Conservation (phyloP, 768 basidiomycete genomes). For the Jaapia argillacea region DNA sequence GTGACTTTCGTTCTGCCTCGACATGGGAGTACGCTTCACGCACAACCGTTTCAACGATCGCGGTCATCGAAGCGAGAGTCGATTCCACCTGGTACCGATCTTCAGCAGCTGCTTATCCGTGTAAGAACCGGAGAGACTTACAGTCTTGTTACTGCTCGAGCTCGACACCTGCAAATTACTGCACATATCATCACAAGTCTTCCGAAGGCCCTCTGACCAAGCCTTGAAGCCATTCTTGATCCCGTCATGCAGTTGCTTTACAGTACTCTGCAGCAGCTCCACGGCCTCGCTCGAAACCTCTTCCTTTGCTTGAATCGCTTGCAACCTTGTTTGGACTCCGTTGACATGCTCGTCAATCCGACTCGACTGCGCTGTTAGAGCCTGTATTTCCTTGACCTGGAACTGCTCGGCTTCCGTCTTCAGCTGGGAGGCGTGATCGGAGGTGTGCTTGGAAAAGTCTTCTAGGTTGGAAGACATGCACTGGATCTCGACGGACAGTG, state of each 20-base stretch:
- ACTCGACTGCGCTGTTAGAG: slow-evolving; percentile 37
- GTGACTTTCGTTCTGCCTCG: slow-evolving; percentile 39
- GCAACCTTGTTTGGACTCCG: slow-evolving; percentile 40
- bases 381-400: slow-evolving; percentile 44
- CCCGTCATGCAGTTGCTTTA: slow-evolving; percentile 42
- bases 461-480: slow-evolving; percentile 48
- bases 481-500: slow-evolving; percentile 43
- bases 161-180: slow-evolving; percentile 33
- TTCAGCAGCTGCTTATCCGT: no score
- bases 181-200: slow-evolving; percentile 37
- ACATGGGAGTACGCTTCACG: slow-evolving; percentile 49
- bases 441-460: slow-evolving; percentile 48
- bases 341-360: slow-evolving; percentile 50
- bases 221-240: slow-evolving; percentile 39
- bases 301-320: slow-evolving; percentile 47
- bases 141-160: slow-evolving; percentile 24
- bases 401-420: slow-evolving; percentile 47
- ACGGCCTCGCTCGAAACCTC: slow-evolving; percentile 43
- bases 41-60: slow-evolving; percentile 50
- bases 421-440: slow-evolving; percentile 42
- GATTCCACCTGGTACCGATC: slow-evolving; percentile 45
- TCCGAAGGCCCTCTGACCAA: slow-evolving; percentile 48
- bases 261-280: slow-evolving; percentile 30
- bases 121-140: no score
- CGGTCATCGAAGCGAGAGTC: slow-evolving; percentile 46